These are phyloP conservation scores for Periglandula ipomoeae DNA, from an alignment of 2,329 filamentous ascomycete genomes.

Conservation along the genomic window DNA sequence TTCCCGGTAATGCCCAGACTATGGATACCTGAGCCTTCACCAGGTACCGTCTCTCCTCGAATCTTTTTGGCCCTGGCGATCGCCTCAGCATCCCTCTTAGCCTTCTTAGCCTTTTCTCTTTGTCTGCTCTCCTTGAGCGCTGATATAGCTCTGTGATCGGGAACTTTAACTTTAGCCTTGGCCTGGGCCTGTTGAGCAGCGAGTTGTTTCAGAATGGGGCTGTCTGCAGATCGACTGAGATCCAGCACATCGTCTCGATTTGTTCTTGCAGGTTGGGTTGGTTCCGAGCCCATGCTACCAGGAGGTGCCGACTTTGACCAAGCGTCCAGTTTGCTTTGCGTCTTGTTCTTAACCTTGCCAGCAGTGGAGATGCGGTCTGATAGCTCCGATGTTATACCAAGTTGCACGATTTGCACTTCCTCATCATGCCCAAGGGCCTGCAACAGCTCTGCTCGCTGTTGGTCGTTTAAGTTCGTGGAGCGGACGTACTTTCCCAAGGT, in stretches of 20 bases:
- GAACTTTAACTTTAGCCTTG: conserved; percentile 21
- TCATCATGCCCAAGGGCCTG: conserved; percentile 52
- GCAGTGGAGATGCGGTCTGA: conserved; percentile 13
- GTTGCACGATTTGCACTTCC: conserved; percentile 38
- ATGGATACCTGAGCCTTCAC: conserved; percentile 70
- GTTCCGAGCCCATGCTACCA: conserved; percentile 14
- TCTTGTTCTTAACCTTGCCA: conserved; percentile 33
- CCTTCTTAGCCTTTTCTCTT: conserved; percentile 65
- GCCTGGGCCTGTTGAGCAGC: conserved; percentile 26
- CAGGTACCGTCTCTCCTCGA: conserved; percentile 32
- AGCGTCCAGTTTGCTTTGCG: conserved; percentile 50
- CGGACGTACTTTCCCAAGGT: conserved; percentile 45
- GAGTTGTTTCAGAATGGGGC: conserved; percentile 36
- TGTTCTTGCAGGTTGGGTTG: conserved; percentile 20
- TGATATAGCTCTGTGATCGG: conserved; percentile 28
- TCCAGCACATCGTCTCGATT: conserved; percentile 39
- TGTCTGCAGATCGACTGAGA: conserved; percentile 38
- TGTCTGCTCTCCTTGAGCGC: conserved; percentile 62
- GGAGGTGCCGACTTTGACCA: conserved; percentile 46
- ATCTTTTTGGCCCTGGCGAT: conserved; percentile 56
- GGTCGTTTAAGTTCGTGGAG: conserved; percentile 70
- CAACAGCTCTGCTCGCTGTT: conserved; percentile 76
- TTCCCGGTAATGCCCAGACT: conserved; percentile 67
- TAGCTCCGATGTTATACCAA: conserved; percentile 21
- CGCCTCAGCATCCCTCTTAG: conserved; percentile 60